These are phyloP conservation scores for Metarhizium album DNA, from an alignment of 2,329 filamentous ascomycete genomes.

Conservation along the genomic window DNA sequence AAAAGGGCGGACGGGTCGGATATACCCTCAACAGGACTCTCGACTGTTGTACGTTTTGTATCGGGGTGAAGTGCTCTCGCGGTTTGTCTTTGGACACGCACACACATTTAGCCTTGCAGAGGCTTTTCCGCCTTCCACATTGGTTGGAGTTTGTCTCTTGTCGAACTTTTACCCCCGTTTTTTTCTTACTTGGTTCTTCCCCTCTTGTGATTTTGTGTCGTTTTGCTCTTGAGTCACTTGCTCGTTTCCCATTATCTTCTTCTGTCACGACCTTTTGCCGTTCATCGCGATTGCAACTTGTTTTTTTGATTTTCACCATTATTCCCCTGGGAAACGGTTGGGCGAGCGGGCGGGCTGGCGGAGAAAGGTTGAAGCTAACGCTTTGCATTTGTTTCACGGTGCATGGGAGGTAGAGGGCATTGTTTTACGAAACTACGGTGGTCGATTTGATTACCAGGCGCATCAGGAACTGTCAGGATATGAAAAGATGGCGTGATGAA, in stretches of 20 bases:
- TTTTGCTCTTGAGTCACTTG: not conserved
- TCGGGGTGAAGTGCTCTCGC: not conserved
- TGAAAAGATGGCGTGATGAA: not conserved
- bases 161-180: not conserved
- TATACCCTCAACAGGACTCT: not conserved
- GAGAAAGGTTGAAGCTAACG: not conserved
- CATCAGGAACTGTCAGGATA: constrained; percentile 3
- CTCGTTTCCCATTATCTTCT: not conserved
- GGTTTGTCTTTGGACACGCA: not conserved
- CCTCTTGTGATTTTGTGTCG: not conserved
- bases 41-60: not conserved
- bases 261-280: not conserved
- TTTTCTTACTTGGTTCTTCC: not conserved
- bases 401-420: not conserved
- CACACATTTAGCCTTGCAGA: not conserved
- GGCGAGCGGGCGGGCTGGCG: not conserved
- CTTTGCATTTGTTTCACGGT: constrained; percentile 3
- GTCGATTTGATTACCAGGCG: constrained; percentile 1
- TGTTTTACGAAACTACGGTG: not conserved
- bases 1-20: constrained; percentile 1
- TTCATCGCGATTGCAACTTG: not conserved
- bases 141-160: not conserved
- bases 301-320: not conserved
- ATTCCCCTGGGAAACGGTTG: not conserved
- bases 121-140: not conserved